These are phyloP conservation scores for Claviceps humidiphila DNA, from an alignment of 2,329 filamentous ascomycete genomes.

Conservation along the genomic window DNA sequence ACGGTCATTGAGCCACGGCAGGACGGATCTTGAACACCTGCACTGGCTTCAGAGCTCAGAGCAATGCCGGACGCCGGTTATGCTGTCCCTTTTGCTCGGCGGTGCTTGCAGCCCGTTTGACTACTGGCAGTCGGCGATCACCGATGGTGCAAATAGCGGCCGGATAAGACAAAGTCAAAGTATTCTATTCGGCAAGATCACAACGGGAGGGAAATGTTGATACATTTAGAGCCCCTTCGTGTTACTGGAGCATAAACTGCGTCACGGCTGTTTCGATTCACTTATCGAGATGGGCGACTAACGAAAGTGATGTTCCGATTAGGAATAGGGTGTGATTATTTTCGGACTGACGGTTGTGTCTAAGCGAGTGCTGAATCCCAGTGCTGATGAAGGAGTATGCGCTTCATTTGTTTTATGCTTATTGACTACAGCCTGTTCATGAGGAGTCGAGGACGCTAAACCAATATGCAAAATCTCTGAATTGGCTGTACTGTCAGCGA, in stretches of 20 bases:
- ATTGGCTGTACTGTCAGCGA: background rate
- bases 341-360: background rate
- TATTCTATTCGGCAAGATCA: background rate
- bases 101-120: too few relatives aligned
- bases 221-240: background rate
- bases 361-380: background rate
- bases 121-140: too few relatives aligned
- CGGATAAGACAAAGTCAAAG: background rate
- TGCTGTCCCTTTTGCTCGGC: background rate
- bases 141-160: too few relatives aligned
- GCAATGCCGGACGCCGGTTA: background rate
- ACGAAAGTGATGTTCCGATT: background rate
- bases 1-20: background rate
- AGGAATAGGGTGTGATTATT: background rate
- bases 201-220: background rate
- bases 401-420: background rate
- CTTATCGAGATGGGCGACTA: background rate
- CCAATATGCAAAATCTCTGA: background rate
- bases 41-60: background rate
- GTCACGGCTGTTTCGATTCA: background rate
- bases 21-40: background rate
- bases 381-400: background rate
- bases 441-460: background rate
- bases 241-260: background rate
- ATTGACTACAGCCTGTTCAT: background rate